Evolutionary conservation across 1,139 yeast genomes (phyloP), one percentile per base, ranked within the genome.

Genomic region (Pichia sp.): DNA sequence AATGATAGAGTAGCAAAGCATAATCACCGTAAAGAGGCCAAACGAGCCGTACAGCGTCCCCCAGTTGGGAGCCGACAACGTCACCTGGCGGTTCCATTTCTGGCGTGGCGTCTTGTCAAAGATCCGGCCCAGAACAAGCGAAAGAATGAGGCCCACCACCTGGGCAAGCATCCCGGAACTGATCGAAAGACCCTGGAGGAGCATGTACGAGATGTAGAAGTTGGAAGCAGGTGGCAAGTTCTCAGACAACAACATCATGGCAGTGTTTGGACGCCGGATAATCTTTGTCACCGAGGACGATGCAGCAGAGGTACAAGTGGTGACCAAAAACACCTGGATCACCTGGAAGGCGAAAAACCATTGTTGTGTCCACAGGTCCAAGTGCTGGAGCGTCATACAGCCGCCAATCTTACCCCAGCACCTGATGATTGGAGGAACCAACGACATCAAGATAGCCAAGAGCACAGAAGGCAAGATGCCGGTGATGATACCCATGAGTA

Each of bases 151-250:
- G 0, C 86, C 82, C 38, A 82, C 87, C 54, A 90, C 75, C 71
- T 92, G 97, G 63, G 90, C 80, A 52, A 93, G 74, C 31, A 87
- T 78, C 62, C 93, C 93, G 41, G 95, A 86, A 15, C 96, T 81
- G 54, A 89, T 78, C 1, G 95, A 74, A 65, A 93, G 77, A 54
- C 97, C 97, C 74, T 90, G 97, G 64, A 92, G 80, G 45, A 83
- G 73, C 65, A 85, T 75, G 69, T 83, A 86, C 1, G 87, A 79
- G 55, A 86, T 83, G 70, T 80, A 86, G 71, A 93, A 93, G 73
- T 92, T 93, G 42, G 97, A 86, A 7, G 98, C 84, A 64, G 85
- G 86, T 56, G 99, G 98, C 64, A 93, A 77, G 60, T 90, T 86
- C 44, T 73, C 71, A 23, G 95, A 88, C 61, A 90, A 75, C 58